phyloP scores from a whole-genome alignment of 306 rosid genomes.

The Astragalus glycyphyllos region DNA sequence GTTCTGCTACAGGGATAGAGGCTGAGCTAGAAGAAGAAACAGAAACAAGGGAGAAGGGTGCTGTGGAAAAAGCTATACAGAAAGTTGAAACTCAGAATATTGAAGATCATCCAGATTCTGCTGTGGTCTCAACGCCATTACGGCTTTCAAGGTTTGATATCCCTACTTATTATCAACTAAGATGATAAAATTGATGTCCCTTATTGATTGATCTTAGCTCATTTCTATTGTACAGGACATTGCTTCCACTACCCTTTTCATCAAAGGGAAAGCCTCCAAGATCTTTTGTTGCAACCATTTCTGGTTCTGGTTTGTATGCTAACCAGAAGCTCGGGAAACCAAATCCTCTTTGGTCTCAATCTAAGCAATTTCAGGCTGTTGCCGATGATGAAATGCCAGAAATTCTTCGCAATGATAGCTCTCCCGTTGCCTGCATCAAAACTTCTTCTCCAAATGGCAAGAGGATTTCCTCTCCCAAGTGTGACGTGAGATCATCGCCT shows the following conservation, averaged over 20 bases:
- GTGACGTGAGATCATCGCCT: slow-evolving; percentile 68
- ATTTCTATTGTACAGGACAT: slow-evolving; percentile 48
- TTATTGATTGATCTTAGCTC: slow-evolving; percentile 18
- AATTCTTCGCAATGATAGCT: slow-evolving; percentile 55
- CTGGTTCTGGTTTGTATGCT: slow-evolving; percentile 60
- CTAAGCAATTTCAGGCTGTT: slow-evolving; percentile 49
- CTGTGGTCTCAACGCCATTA: slow-evolving; percentile 65
- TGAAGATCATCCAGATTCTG: slow-evolving; percentile 63
- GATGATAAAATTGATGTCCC: background rate
- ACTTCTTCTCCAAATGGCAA: slow-evolving; percentile 82
- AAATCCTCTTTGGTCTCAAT: slow-evolving; percentile 57
- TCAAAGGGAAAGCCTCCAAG: slow-evolving; percentile 71
- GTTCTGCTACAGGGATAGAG: slow-evolving; percentile 58
- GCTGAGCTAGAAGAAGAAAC: slow-evolving; percentile 68
- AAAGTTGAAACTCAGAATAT: slow-evolving; percentile 56
- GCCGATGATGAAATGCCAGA: slow-evolving; percentile 68
- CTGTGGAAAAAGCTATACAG: slow-evolving; percentile 54
- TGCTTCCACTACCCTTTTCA: slow-evolving; percentile 66
- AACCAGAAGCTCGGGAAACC: slow-evolving; percentile 63
- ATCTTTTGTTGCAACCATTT: slow-evolving; percentile 61
- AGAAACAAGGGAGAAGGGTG: slow-evolving; percentile 56
- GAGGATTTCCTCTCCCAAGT: slow-evolving; percentile 81
- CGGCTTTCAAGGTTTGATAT: slow-evolving; percentile 64
- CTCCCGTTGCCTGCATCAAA: slow-evolving; percentile 67
- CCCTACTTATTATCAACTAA: slow-evolving; percentile 25